Evolutionary conservation across 2,329 filamentous ascomycete genomes (phyloP).

Genomic region (Fusarium nisikadoi): DNA sequence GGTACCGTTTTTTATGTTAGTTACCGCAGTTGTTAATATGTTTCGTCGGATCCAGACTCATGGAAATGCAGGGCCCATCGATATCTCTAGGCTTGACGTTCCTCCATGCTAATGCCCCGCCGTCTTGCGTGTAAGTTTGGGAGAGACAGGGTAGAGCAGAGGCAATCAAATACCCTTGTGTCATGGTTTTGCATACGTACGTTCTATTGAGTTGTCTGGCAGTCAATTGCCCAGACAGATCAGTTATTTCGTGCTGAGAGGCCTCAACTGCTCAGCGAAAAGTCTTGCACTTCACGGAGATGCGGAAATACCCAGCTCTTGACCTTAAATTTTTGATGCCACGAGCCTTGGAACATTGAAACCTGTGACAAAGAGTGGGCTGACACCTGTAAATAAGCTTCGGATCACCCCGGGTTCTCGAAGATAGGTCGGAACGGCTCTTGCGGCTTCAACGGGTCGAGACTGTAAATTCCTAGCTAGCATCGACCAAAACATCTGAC

Average conservation of each 20-base stretch:
- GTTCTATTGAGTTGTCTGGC: neutral
- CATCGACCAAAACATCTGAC: neutral
- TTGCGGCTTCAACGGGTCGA: constrained; percentile 24
- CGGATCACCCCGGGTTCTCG: constrained; percentile 39
- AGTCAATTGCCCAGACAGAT: neutral
- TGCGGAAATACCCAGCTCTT: constrained; percentile 39
- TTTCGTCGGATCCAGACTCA: constrained; percentile 11
- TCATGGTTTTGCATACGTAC: neutral
- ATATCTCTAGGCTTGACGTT: neutral
- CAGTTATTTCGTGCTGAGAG: neutral
- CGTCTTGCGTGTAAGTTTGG: constrained; percentile 7
- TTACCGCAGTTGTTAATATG: constrained; percentile 7
- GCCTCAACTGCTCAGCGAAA: neutral
- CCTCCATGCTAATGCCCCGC: constrained; percentile 2
- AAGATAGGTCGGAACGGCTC: constrained; percentile 37
- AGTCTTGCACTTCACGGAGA: constrained; percentile 34
- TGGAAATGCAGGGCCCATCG: constrained; percentile 16
- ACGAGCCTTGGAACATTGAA: constrained; percentile 27
- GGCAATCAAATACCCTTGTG: neutral
- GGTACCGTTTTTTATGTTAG: neutral
- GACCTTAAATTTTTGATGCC: constrained; percentile 19
- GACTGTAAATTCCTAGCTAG: neutral
- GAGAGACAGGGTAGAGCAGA: neutral
- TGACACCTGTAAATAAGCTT: constrained; percentile 30
- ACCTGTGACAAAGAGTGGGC: constrained; percentile 43